These are phyloP conservation scores for Talaromyces funiculosus DNA, from an alignment of 2,329 filamentous ascomycete genomes.

Conservation along the genomic window DNA sequence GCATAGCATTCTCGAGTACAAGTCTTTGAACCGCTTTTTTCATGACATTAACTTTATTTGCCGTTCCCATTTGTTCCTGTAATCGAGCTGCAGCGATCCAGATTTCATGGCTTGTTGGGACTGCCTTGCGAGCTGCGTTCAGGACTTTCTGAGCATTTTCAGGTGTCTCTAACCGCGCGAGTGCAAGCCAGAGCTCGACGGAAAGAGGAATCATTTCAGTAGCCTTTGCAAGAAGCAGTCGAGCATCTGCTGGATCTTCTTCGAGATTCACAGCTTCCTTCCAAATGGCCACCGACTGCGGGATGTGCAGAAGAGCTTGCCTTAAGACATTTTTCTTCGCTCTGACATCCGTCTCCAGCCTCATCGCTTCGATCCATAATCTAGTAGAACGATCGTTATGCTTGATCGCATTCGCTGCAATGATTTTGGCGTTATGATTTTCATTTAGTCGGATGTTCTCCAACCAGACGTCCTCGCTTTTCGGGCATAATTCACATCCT, in stretches of 20 bases:
- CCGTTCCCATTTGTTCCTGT: slow-evolving; percentile 82
- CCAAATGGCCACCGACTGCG: slow-evolving; percentile 94
- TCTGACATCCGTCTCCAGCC: slow-evolving; percentile 72
- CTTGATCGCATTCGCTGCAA: slow-evolving; percentile 88
- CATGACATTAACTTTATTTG: slow-evolving; percentile 82
- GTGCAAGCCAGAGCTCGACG: slow-evolving; percentile 88
- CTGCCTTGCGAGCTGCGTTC: slow-evolving; percentile 88
- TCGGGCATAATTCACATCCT: slow-evolving; percentile 85
- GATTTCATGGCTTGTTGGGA: slow-evolving; percentile 88
- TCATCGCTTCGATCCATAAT: slow-evolving; percentile 94
- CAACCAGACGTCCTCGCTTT: slow-evolving; percentile 91
- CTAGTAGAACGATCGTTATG: slow-evolving; percentile 82
- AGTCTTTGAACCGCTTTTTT: slow-evolving; percentile 85
- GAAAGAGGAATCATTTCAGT: slow-evolving; percentile 92
- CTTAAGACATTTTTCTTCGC: slow-evolving; percentile 91
- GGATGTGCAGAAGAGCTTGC: slow-evolving; percentile 85
- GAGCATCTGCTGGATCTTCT: slow-evolving; percentile 81
- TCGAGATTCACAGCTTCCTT: slow-evolving; percentile 95
- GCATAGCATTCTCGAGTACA: slow-evolving; percentile 88
- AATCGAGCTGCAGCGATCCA: slow-evolving; percentile 93
- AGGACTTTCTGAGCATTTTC: slow-evolving; percentile 92
- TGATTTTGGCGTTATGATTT: slow-evolving; percentile 87
- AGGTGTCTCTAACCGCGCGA: slow-evolving; percentile 81
- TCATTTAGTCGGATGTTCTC: slow-evolving; percentile 94
- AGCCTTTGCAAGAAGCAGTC: slow-evolving; percentile 83